Evolutionary conservation across 2,329 filamentous ascomycete species (phyloP).

Genomic region (Alternaria triticimaculans): DNA sequence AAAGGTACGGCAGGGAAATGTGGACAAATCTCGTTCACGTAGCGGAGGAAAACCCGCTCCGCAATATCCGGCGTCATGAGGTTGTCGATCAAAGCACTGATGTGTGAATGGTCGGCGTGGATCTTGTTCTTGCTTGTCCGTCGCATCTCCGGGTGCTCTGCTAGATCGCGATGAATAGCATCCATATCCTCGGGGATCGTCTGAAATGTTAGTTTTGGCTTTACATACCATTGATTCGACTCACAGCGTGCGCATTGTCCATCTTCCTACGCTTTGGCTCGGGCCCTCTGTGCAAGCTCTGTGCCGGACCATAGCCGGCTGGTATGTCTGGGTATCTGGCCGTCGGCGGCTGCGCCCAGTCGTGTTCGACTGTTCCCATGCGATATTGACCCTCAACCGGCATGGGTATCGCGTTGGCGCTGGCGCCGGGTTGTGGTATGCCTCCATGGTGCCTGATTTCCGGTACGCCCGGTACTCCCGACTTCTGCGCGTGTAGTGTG

Average conservation of each 20-base stretch:
- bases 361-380: constrained; percentile 36
- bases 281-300: constrained; percentile 37
- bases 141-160: constrained; percentile 45
- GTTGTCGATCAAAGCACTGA: constrained; percentile 48
- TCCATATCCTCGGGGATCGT: constrained; percentile 50
- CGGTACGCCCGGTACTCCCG: constrained; percentile 20
- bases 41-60: constrained; percentile 64
- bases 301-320: constrained; percentile 41
- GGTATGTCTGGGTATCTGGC: constrained; percentile 35
- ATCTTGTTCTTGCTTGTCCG: constrained; percentile 36
- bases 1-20: constrained; percentile 67
- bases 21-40: constrained; percentile 60
- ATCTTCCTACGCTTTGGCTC: constrained; percentile 44
- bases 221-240: not conserved
- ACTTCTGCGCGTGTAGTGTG: constrained; percentile 68
- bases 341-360: constrained; percentile 32
- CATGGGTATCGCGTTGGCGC: constrained; percentile 14
- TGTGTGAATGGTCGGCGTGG: constrained; percentile 47
- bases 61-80: constrained; percentile 61
- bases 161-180: constrained; percentile 45
- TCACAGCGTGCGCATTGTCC: constrained; percentile 37
- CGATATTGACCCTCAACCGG: constrained; percentile 34
- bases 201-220: constrained; percentile 19
- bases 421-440: constrained; percentile 29
- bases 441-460: constrained; percentile 31